These are phyloP conservation scores for Fabrea salina DNA, from an alignment of 169 alveolate genomes.

Conservation along the genomic window DNA sequence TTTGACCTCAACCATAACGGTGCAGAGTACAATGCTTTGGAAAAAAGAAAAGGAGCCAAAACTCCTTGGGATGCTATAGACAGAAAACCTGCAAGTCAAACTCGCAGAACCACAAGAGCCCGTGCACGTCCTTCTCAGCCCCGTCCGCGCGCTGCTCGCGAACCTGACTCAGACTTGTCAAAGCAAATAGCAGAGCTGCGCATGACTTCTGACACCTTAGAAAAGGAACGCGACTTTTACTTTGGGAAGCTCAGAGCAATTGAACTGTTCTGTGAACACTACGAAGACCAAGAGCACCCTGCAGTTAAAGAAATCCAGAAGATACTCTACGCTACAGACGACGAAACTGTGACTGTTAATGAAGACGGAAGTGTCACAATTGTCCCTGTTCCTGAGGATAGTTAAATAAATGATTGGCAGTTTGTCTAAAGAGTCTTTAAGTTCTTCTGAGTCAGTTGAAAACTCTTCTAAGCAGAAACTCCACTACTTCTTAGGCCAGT, in stretches of 20 bases:
- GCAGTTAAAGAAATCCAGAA: conserved; percentile 34
- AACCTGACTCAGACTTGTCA: not conserved
- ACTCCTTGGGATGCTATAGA: conserved; percentile 26
- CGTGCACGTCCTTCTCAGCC: not conserved
- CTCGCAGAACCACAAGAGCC: not conserved
- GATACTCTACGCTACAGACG: conserved; percentile 65
- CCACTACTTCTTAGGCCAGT: too few species aligned
- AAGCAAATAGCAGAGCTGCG: conserved; percentile 40
- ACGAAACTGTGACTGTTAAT: conserved; percentile 50
- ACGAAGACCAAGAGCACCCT: conserved; percentile 38
- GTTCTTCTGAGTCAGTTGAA: too few species aligned
- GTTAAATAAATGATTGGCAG: too few species aligned
- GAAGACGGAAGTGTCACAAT: conserved; percentile 45
- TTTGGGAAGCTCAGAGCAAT: conserved; percentile 88
- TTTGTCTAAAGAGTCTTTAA: too few species aligned
- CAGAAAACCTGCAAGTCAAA: not conserved
- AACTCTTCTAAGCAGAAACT: too few species aligned
- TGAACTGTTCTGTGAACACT: conserved; percentile 85
- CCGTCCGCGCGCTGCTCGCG: not conserved
- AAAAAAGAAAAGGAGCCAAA: conserved; percentile 27
- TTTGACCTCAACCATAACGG: conserved; percentile 71
- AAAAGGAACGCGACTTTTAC: conserved; percentile 90
- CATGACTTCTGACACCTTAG: conserved; percentile 70
- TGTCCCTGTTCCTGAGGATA: not conserved
- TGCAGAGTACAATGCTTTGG: conserved; percentile 24